phyloP scores from a whole-genome alignment of 2,329 filamentous ascomycete species.

The Pseudophaeomoniella oleicola region DNA sequence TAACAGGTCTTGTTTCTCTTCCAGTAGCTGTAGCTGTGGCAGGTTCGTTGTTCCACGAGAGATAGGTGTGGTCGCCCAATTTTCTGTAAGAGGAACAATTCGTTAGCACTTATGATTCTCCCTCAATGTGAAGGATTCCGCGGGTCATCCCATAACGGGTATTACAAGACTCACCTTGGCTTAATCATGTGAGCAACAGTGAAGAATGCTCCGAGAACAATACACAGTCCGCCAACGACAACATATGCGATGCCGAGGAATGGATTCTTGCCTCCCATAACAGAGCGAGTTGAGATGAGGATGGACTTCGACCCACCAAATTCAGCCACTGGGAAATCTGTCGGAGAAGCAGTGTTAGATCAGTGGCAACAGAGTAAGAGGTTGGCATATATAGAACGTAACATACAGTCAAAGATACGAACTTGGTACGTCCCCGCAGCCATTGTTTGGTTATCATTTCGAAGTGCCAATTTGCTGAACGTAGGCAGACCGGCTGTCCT shows the following conservation, averaged over 20 bases:
- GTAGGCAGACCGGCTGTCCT: constrained; percentile 82
- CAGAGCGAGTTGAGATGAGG: constrained; percentile 57
- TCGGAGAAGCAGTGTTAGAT: constrained; percentile 1
- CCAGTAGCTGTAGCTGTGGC: constrained; percentile 38
- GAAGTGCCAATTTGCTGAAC: constrained; percentile 83
- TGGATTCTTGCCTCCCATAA: constrained; percentile 88
- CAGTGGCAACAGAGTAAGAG: constrained; percentile 1
- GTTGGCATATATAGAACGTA: background rate
- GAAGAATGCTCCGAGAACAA: constrained; percentile 76
- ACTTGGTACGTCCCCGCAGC: constrained; percentile 58
- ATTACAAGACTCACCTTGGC: constrained; percentile 51
- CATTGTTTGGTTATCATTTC: constrained; percentile 63
- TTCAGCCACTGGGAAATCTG: constrained; percentile 63
- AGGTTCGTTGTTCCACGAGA: constrained; percentile 79
- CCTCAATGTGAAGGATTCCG: too few relatives aligned
- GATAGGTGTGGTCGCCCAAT: constrained; percentile 92
- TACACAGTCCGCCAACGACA: constrained; percentile 83
- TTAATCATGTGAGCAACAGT: constrained; percentile 82
- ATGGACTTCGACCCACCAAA: constrained; percentile 38
- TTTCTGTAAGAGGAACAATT: too few relatives aligned
- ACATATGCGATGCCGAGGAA: constrained; percentile 95
- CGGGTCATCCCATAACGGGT: too few relatives aligned
- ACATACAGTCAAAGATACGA: constrained; percentile 64
- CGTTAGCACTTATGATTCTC: too few relatives aligned
- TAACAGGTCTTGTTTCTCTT: constrained; percentile 38